A percentile compares a stretch with the other conserved stretches of the same genome.
Conservation (phyloP, 352 stramenopile species). For the Phytophthora colocasiae region DNA sequence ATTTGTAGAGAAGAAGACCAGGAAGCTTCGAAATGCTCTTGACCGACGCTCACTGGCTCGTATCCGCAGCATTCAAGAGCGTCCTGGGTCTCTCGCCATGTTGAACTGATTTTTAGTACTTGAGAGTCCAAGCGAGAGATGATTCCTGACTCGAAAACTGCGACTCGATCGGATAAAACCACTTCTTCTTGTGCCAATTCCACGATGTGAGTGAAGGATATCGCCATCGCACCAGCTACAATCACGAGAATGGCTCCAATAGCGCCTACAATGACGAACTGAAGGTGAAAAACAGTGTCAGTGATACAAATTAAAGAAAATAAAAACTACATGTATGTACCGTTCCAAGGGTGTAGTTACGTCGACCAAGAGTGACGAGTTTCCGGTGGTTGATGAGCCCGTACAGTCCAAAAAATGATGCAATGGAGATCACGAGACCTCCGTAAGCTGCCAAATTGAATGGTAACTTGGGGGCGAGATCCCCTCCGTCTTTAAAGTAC, state of each 20-base stretch:
- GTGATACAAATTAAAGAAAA: background rate
- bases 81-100: constrained; percentile 58
- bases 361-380: constrained; percentile 56
- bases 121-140: constrained; percentile 51
- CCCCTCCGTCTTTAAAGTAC: constrained; percentile 67
- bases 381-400: constrained; percentile 60
- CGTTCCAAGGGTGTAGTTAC: constrained; percentile 67
- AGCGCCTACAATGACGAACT: constrained; percentile 62
- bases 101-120: constrained; percentile 28
- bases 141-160: constrained; percentile 54
- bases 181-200: constrained; percentile 39
- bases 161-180: constrained; percentile 44
- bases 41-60: constrained; percentile 16
- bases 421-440: constrained; percentile 48
- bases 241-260: constrained; percentile 52
- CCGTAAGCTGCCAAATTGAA: constrained; percentile 66
- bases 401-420: constrained; percentile 52
- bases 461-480: constrained; percentile 52
- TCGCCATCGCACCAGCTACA: constrained; percentile 51
- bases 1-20: constrained; percentile 49
- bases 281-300: background rate
- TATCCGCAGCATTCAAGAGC: constrained; percentile 70
- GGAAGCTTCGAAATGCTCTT: constrained; percentile 27
- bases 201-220: constrained; percentile 52
- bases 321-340: constrained; percentile 18